A percentile compares a stretch with the other conserved stretches of the same genome.
Evolutionary conservation across 202 grass and related monocot species (phyloP).

Genomic region (Setaria italica): DNA sequence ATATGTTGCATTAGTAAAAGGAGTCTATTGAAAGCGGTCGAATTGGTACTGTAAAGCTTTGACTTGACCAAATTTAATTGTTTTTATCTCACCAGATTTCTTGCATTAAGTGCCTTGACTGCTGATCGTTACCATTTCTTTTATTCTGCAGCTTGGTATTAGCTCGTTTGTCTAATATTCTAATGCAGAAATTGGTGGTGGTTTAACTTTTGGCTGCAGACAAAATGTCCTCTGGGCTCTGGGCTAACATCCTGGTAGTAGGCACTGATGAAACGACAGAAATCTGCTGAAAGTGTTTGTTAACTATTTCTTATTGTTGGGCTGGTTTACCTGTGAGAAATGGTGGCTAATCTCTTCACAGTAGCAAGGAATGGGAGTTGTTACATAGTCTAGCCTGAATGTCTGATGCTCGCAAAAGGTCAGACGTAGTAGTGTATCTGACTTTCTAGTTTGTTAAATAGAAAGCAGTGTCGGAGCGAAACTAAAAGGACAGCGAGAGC

Average conservation of each 20-base stretch:
- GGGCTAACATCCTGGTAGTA: conserved; percentile 82
- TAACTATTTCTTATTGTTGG: conserved; percentile 48
- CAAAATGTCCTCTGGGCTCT: conserved; percentile 54
- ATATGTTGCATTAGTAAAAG: conserved; percentile 13
- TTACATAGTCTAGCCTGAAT: conserved; percentile 38
- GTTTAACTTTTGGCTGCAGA: conserved; percentile 53
- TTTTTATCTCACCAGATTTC: neutral
- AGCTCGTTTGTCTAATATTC: conserved; percentile 35
- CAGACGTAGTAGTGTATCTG: conserved; percentile 48
- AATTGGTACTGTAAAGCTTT: neutral
- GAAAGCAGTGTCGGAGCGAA: conserved; percentile 41
- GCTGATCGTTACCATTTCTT: conserved; percentile 12
- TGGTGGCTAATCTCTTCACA: conserved; percentile 47
- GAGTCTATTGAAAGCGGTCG: neutral
- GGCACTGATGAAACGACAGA: conserved; percentile 65
- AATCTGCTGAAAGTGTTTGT: conserved; percentile 50
- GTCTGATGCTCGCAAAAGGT: conserved; percentile 33
- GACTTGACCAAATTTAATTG: neutral
- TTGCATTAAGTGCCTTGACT: neutral
- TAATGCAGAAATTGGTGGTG: conserved; percentile 1
- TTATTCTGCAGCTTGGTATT: conserved; percentile 16
- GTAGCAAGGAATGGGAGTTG: conserved; percentile 48
- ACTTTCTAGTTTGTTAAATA: conserved; percentile 50
- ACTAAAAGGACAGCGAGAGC: conserved; percentile 48
- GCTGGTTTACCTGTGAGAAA: conserved; percentile 51